These are phyloP conservation scores for Boletellus sp. DNA, from an alignment of 768 basidiomycete genomes.

Conservation along the genomic window DNA sequence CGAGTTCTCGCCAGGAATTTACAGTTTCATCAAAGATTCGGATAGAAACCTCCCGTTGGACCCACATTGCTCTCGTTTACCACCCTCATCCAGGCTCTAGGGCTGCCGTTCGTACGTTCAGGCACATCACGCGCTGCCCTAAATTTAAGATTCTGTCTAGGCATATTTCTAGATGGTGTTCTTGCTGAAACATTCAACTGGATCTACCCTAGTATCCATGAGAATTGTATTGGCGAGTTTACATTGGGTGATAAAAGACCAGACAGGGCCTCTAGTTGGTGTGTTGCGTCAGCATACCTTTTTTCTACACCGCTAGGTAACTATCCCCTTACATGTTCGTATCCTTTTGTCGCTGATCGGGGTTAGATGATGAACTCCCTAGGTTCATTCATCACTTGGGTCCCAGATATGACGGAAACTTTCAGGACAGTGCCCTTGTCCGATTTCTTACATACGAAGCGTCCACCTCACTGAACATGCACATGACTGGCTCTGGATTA, in stretches of 20 bases:
- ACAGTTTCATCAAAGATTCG: slow-evolving; percentile 43
- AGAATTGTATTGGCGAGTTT: slow-evolving; percentile 40
- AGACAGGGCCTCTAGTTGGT: slow-evolving; percentile 48
- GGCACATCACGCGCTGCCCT: not conserved
- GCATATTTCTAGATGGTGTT: slow-evolving; percentile 71
- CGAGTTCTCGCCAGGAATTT: slow-evolving; percentile 37
- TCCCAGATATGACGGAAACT: slow-evolving; percentile 71
- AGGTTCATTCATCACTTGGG: slow-evolving; percentile 79
- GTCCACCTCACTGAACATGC: slow-evolving; percentile 79
- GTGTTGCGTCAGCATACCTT: slow-evolving; percentile 62
- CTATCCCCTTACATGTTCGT: not conserved
- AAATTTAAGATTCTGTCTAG: slow-evolving; percentile 33
- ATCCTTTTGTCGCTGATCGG: slow-evolving; percentile 12
- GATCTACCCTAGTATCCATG: slow-evolving; percentile 54
- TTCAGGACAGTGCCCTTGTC: slow-evolving; percentile 66
- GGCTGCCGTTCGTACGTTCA: slow-evolving; percentile 56
- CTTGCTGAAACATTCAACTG: slow-evolving; percentile 61
- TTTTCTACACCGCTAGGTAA: slow-evolving; percentile 57
- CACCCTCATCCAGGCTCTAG: slow-evolving; percentile 53
- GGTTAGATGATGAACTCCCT: slow-evolving; percentile 62
- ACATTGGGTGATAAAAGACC: slow-evolving; percentile 52
- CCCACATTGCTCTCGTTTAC: slow-evolving; percentile 65
- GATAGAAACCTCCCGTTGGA: slow-evolving; percentile 61
- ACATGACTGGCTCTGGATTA: slow-evolving; percentile 51
- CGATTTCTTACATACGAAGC: slow-evolving; percentile 84